Evolutionary conservation across 495 filamentous ascomycete genomes (phyloP), one percentile per base, ranked within the genome.

Genomic region (Elaphomyces granulatus): DNA sequence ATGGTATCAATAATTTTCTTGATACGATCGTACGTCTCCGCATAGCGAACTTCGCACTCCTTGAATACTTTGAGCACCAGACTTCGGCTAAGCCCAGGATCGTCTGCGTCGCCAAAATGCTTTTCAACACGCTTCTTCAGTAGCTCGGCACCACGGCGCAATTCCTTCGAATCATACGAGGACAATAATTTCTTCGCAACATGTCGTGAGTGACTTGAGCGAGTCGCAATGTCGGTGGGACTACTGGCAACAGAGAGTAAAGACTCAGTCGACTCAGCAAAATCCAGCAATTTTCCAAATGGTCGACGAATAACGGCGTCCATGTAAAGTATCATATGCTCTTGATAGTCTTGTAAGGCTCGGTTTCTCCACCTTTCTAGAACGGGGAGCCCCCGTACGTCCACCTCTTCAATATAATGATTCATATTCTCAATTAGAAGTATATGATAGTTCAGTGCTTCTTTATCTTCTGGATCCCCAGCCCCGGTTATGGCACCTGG

Each of bases 381-480:
- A 10, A 93, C 75, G 1, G 78, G 69, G 40, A 87, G 75, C 14
- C 64, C 64, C 30, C 75, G 71, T n/a, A 78, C 66, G 45, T 90
- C 81, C 8, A 93, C 78, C 54, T 95, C 88, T 49, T 95, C 87
- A 8, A 87, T 64, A 57, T 88, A 94, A 55, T 94, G 87, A 54
- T 94, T 90, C 88, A 95, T 94, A 54, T 96, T 96, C 56, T 96
- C 88, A 44, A 96, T 95, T 21, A 96, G 72, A 36, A 94, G 72
- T 49, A 96, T 94, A 55, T 95, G 87, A 61, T 93, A 93, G 55
- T 96, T 95, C 15, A 96, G 70, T 12, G 82, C 78, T 53, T 94
- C 88, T 58, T 96, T 96, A 54, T 96, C 88, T 50, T 96, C 88
- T 3, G 78, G 72, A 48, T 83, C 79, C 14, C 73, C 68, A 3